A percentile compares a stretch with the other conserved stretches of the same genome.
Evolutionary conservation across 2,329 filamentous ascomycete species (phyloP).

Genomic region (Gaeumannomyces sp.): DNA sequence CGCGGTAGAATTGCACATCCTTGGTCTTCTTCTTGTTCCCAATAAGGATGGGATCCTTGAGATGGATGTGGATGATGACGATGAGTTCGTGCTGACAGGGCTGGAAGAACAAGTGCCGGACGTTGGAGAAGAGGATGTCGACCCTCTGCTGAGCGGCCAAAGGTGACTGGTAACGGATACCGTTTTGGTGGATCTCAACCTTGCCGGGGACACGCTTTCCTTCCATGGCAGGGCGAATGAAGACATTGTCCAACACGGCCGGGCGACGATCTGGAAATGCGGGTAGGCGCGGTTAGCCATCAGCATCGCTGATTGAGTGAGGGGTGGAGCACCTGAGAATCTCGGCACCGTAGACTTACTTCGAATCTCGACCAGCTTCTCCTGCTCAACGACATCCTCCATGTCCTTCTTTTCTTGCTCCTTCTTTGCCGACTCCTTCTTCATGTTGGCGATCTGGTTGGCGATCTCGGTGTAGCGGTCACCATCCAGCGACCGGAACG

Average conservation of each 20-base stretch:
- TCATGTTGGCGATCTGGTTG: conserved; percentile 90
- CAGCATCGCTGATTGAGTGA: neutral
- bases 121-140: conserved; percentile 94
- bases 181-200: conserved; percentile 97
- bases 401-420: conserved; percentile 99
- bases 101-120: conserved; percentile 98
- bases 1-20: conserved; percentile 96
- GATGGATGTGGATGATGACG: conserved; percentile 94
- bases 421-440: conserved; percentile 83
- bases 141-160: conserved; percentile 76
- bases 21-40: conserved; percentile 98
- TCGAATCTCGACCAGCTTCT: conserved; percentile 91
- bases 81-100: conserved; percentile 94
- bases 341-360: conserved; percentile 48
- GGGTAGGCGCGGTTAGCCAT: conserved; percentile 31
- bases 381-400: conserved; percentile 98
- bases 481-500: conserved; percentile 86
- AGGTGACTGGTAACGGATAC: conserved; percentile 87
- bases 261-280: conserved; percentile 70
- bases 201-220: conserved; percentile 94
- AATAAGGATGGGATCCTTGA: conserved; percentile 96
- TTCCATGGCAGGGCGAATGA: conserved; percentile 90
- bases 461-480: conserved; percentile 86
- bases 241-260: conserved; percentile 85
- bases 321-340: too few relatives aligned